Conservation (phyloP, 495 filamentous ascomycete species). For the Geopyxis carbonaria region DNA sequence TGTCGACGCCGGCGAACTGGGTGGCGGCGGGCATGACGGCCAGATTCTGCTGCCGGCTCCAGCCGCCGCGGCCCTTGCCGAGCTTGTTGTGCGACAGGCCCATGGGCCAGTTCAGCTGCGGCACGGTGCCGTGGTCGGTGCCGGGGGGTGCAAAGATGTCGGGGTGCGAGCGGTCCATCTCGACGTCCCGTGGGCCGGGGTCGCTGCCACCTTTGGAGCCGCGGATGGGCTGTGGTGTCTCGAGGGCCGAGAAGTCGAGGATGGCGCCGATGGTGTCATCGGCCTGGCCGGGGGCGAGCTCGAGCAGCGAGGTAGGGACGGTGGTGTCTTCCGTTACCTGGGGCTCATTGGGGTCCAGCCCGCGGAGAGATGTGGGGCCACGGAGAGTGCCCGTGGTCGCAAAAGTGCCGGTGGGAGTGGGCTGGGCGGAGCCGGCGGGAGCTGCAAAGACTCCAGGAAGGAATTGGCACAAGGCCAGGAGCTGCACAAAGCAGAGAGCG, state of each 20-base stretch:
- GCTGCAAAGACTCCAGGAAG: constrained; percentile 3
- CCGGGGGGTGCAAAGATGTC: constrained; percentile 50
- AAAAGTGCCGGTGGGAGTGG: constrained; percentile 19
- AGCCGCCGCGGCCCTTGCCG: constrained; percentile 42
- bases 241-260: constrained; percentile 43
- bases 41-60: constrained; percentile 51
- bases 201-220: constrained; percentile 37
- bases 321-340: constrained; percentile 19
- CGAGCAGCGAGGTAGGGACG: constrained; percentile 6
- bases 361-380: constrained; percentile 20
- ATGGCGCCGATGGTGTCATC: constrained; percentile 41
- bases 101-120: constrained; percentile 56
- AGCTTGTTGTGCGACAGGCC: constrained; percentile 47
- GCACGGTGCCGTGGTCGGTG: constrained; percentile 44
- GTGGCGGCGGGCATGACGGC: constrained; percentile 45
- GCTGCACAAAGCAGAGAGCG: no score
- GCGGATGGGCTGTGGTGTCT: constrained; percentile 54
- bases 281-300: constrained; percentile 38
- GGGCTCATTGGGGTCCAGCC: constrained; percentile 13
- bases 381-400: constrained; percentile 11
- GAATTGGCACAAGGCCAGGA: no score
- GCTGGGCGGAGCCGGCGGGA: not conserved
- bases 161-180: constrained; percentile 47
- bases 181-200: constrained; percentile 26
- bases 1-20: constrained; percentile 61